These are phyloP conservation scores for Lumnitzera racemosa DNA, from an alignment of 345 rosid genomes.

Conservation along the genomic window DNA sequence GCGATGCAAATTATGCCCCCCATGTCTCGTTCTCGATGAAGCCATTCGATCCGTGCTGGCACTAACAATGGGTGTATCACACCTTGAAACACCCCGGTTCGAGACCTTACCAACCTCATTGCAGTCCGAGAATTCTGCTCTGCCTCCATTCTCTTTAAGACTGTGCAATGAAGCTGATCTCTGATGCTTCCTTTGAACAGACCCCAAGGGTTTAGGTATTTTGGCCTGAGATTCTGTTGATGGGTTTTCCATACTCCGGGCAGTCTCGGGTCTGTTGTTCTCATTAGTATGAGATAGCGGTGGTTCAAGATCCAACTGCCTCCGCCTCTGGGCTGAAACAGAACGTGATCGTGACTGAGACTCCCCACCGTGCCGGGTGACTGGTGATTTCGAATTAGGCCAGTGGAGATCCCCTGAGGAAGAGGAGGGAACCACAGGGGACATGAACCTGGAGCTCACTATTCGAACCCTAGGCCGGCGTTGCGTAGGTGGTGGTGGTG, in stretches of 20 bases:
- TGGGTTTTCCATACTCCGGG: constrained; percentile 46
- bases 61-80: constrained; percentile 21
- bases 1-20: constrained; percentile 16
- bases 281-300: constrained; percentile 24
- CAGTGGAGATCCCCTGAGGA: constrained; percentile 36
- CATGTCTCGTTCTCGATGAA: constrained; percentile 22
- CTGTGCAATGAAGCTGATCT: constrained; percentile 21
- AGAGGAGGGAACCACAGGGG: constrained; percentile 36
- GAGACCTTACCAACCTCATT: constrained; percentile 1
- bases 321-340: constrained; percentile 38
- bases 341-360: constrained; percentile 28
- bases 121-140: background rate
- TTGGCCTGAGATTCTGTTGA: constrained; percentile 8
- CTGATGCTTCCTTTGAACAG: constrained; percentile 17
- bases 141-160: constrained; percentile 26
- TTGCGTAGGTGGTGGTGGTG: constrained; percentile 39
- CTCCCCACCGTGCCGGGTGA: constrained; percentile 8
- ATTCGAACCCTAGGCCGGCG: constrained; percentile 78
- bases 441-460: constrained; percentile 79
- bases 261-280: constrained; percentile 32
- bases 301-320: constrained; percentile 35
- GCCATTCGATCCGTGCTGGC: constrained; percentile 15
- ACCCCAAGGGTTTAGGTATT: constrained; percentile 7
- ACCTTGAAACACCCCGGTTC: constrained; percentile 9
- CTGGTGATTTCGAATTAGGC: constrained; percentile 30